phyloP scores from a whole-genome alignment of 23 red algal species.

The Gracilariopsis chorda region DNA sequence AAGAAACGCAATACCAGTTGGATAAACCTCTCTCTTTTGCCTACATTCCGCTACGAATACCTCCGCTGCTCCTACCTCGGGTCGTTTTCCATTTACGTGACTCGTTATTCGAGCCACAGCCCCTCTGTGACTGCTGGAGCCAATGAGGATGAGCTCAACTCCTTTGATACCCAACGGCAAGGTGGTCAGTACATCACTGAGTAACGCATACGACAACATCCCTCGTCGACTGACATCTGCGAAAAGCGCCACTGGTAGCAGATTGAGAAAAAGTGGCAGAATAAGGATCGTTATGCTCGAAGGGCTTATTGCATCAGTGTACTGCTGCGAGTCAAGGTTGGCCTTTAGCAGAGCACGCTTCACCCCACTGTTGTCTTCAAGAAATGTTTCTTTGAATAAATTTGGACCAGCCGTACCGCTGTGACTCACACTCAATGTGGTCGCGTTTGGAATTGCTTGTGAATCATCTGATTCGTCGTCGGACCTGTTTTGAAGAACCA shows the following conservation, averaged over 20 bases:
- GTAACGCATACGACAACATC: slow-evolving; percentile 1
- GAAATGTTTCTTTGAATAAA: not conserved
- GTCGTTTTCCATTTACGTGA: not conserved
- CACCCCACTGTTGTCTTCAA: slow-evolving; percentile 6
- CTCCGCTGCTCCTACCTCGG: not conserved
- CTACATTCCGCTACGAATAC: not conserved
- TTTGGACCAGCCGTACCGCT: not conserved
- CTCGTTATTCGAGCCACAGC: slow-evolving; percentile 4
- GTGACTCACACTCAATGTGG: not conserved
- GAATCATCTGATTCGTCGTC: not conserved
- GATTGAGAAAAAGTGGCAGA: slow-evolving; percentile 26
- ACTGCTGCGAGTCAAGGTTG: not conserved
- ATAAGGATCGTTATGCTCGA: slow-evolving; percentile 26
- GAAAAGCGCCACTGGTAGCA: slow-evolving; percentile 37
- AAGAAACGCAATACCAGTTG: not conserved
- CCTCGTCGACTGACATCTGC: not conserved
- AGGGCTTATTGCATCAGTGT: not conserved
- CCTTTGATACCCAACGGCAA: slow-evolving; percentile 40
- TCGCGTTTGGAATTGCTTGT: not conserved
- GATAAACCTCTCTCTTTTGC: not conserved
- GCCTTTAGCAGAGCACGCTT: not conserved
- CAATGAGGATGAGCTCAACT: not conserved
- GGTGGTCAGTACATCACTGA: slow-evolving; percentile 33
- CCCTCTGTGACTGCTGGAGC: not conserved
- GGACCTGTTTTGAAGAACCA: not conserved